These are phyloP conservation scores for Metschnikowia lochheadii DNA, from an alignment of 805 yeast species.

Conservation along the genomic window DNA sequence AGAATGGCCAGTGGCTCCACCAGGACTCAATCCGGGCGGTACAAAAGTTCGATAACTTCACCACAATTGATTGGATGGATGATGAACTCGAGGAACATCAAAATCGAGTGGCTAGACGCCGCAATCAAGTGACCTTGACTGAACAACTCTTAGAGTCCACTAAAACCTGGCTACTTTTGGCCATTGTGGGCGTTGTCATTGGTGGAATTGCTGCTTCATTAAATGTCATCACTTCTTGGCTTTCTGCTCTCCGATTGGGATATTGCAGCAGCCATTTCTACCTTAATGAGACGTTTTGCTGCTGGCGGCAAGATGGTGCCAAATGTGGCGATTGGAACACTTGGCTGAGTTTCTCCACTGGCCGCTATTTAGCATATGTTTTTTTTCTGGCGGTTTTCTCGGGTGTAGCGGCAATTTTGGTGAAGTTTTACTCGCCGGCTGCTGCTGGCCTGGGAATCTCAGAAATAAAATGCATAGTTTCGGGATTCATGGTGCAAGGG, in stretches of 20 bases:
- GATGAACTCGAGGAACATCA: conserved; percentile 52
- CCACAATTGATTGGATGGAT: conserved; percentile 68
- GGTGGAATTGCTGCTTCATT: conserved; percentile 82
- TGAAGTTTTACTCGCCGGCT: conserved; percentile 69
- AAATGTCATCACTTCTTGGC: conserved; percentile 79
- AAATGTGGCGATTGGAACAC: conserved; percentile 64
- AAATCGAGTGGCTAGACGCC: conserved; percentile 22
- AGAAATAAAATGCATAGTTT: conserved; percentile 89
- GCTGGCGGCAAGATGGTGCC: conserved; percentile 52
- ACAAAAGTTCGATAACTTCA: conserved; percentile 54
- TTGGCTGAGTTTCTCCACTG: conserved; percentile 48
- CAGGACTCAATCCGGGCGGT: conserved; percentile 36
- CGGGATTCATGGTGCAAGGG: conserved; percentile 79
- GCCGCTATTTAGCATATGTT: conserved; percentile 58
- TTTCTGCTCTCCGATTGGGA: conserved; percentile 77
- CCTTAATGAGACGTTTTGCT: conserved; percentile 73
- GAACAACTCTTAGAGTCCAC: conserved; percentile 32
- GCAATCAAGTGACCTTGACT: conserved; percentile 17
- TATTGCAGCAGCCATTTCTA: conserved; percentile 69
- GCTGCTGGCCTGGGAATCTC: conserved; percentile 98
- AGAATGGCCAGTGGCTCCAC: conserved; percentile 33
- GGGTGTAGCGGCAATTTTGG: conserved; percentile 60
- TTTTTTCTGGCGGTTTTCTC: conserved; percentile 59
- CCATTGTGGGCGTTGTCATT: conserved; percentile 67
- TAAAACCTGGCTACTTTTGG: conserved; percentile 70